Conservation (phyloP, 2,329 filamentous ascomycete genomes). For the Achaetomium macrosporum region DNA sequence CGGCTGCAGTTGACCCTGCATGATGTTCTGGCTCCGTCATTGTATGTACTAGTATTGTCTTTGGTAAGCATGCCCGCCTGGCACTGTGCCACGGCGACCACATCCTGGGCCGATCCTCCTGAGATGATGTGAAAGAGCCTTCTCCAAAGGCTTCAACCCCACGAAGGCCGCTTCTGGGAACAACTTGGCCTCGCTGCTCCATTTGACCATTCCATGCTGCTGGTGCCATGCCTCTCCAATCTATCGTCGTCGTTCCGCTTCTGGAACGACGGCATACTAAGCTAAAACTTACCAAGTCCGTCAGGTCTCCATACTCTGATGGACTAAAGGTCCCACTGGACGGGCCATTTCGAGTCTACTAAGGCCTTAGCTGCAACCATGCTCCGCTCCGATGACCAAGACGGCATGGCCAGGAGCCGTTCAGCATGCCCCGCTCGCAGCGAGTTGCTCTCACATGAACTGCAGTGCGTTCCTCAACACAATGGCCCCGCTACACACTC, state of each 20-base stretch:
- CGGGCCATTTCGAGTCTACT: background rate
- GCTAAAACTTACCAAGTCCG: no score
- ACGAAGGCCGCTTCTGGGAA: no score
- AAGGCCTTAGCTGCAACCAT: constrained; percentile 14
- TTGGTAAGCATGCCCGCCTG: constrained; percentile 6
- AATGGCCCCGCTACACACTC: constrained; percentile 8
- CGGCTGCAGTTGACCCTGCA: constrained; percentile 13
- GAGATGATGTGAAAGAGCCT: no score
- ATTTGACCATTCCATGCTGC: background rate
- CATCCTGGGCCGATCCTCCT: no score
- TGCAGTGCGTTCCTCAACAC: constrained; percentile 11
- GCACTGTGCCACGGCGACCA: background rate
- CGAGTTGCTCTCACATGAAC: constrained; percentile 24
- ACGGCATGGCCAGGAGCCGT: constrained; percentile 2
- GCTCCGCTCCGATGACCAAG: constrained; percentile 10
- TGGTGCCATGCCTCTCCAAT: background rate
- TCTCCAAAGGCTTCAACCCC: no score
- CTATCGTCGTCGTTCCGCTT: background rate
- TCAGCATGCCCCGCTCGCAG: constrained; percentile 18
- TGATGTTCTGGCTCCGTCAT: background rate
- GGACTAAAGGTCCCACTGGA: background rate
- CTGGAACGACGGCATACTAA: background rate
- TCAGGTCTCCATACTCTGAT: background rate
- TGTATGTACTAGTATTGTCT: no score
- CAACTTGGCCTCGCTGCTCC: background rate